Evolutionary conservation across 768 basidiomycete species (phyloP), one percentile per base, ranked within the genome.

Genomic region (Fibroporia radiculosa): DNA sequence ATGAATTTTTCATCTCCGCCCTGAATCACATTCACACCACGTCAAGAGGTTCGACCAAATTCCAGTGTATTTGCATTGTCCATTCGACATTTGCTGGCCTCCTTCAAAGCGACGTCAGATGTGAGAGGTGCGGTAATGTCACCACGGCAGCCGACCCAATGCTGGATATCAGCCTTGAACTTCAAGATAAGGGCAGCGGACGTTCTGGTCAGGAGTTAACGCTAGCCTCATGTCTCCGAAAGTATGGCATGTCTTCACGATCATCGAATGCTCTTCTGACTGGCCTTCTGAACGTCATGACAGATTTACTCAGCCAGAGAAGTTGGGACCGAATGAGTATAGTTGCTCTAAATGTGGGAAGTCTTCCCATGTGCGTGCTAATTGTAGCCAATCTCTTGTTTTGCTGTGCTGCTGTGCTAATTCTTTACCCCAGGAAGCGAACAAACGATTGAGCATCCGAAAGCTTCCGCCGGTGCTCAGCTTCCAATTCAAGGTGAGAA

Each of bases 51-150:
- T 79, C 78, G 43, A 87, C 83, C 10, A 80, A 84, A 54, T 70
- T 84, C 20, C 78, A 80, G 18, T 95, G 93, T 62, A 88, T 84
- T 50, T 98, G 95, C 56, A 80, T 95, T 56, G 79, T 95, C 24
- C 93, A 98, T 59, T 80, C 80, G 14, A 89, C 89, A 1, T 98
- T 97, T 56, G 80, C 82, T 0, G 95, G 93, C 0, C 74, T 80
- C 42, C 66, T 96, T 2, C 84, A 93, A 53, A 93, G 90, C 51
- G 88, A 95, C 36, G 86, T 97, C 38, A 82, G 75, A 28, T 98
- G 95, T 57, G 87, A 86, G 44, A 72, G 84, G 6, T 98, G 95
- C 59, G 77, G 79, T 3, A 84, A 78, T 46, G 73, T 78, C 3
- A 92, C 81, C 0, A 82, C 73, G 25, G 90, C 89, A 1, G 65